These are phyloP conservation scores for Lasiodiplodia sp. DNA, from an alignment of 2,329 filamentous ascomycete species.

Conservation along the genomic window DNA sequence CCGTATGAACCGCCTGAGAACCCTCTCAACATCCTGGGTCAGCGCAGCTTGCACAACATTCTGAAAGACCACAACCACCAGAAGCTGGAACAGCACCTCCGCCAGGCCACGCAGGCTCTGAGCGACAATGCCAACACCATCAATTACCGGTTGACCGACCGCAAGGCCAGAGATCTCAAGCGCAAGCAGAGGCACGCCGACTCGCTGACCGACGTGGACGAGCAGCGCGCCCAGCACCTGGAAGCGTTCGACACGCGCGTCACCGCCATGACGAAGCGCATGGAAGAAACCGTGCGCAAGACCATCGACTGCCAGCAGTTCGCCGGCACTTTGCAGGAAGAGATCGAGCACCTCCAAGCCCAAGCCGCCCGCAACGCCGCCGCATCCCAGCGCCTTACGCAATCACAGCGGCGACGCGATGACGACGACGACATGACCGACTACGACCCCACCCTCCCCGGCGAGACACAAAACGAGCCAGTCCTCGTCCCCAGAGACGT, in stretches of 20 bases:
- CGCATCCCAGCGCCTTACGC: conserved; percentile 23
- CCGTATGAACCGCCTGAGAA: conserved; percentile 62
- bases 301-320: conserved; percentile 64
- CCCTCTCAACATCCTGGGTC: conserved; percentile 53
- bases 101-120: conserved; percentile 56
- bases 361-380: conserved; percentile 42
- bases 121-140: conserved; percentile 59
- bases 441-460: conserved; percentile 50
- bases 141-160: conserved; percentile 61
- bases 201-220: conserved; percentile 39
- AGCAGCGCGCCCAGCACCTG: conserved; percentile 51
- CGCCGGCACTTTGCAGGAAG: conserved; percentile 53
- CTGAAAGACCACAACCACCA: conserved; percentile 56
- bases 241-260: conserved; percentile 54
- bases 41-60: conserved; percentile 1
- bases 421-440: conserved; percentile 50
- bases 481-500: conserved; percentile 46
- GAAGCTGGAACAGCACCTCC: conserved; percentile 56
- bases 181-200: conserved; percentile 33
- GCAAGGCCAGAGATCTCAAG: conserved; percentile 45
- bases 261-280: conserved; percentile 58
- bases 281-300: conserved; percentile 65
- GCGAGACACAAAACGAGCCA: conserved; percentile 40
- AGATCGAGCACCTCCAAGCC: conserved; percentile 52
- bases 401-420: conserved; percentile 21